These are phyloP conservation scores for Candida tibetensis DNA, from an alignment of 805 yeast genomes.

Conservation along the genomic window DNA sequence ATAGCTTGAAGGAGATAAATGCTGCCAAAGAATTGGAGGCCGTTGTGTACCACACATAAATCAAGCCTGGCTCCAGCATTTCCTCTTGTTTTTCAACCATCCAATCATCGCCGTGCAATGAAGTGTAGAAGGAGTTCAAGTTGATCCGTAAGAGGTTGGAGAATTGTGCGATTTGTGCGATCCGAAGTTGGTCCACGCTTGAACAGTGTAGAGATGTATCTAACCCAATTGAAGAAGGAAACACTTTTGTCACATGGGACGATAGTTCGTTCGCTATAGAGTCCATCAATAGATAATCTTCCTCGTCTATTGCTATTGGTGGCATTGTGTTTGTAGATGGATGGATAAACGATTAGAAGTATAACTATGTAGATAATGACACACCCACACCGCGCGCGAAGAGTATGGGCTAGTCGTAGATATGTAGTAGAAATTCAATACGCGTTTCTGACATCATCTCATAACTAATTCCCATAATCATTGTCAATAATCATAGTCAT, in stretches of 20 bases:
- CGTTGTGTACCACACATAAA: slow-evolving; percentile 35
- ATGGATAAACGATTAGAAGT: no score
- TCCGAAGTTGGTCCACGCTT: slow-evolving; percentile 1
- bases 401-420: no score
- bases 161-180: slow-evolving; percentile 9
- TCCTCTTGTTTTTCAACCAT: slow-evolving; percentile 40
- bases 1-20: slow-evolving; percentile 47
- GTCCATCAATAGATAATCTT: slow-evolving; percentile 7
- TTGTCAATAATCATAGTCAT: no score
- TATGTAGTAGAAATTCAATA: no score
- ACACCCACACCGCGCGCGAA: no score
- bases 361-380: no score
- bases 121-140: slow-evolving; percentile 25
- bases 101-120: slow-evolving; percentile 40
- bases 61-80: slow-evolving; percentile 47
- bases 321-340: not conserved
- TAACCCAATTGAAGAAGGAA: not conserved
- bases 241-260: not conserved
- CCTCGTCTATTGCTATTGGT: slow-evolving; percentile 5
- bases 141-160: slow-evolving; percentile 25
- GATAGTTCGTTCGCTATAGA: not conserved
- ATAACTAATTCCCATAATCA: no score
- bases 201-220: not conserved
- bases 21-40: slow-evolving; percentile 25
- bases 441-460: no score